Conservation (phyloP, 1,284 basidiomycete species). For the Sparassis latifolia region DNA sequence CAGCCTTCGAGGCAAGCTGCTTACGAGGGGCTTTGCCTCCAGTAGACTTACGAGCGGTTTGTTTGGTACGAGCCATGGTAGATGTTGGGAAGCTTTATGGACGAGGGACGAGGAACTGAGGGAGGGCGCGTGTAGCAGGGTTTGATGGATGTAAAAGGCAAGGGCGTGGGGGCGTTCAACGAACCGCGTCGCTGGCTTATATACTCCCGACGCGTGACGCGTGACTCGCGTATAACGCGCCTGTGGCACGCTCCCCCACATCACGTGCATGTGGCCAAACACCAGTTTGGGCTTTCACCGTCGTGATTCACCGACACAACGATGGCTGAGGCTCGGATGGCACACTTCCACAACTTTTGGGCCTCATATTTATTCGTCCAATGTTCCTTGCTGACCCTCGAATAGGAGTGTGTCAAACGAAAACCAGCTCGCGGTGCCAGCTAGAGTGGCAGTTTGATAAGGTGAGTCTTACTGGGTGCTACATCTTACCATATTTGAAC, state of each 20-base stretch:
- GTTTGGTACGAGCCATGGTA: slow-evolving; percentile 58
- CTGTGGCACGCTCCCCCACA: slow-evolving; percentile 12
- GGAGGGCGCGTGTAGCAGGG: slow-evolving; percentile 1
- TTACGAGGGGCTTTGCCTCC: slow-evolving; percentile 88
- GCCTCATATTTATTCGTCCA: too few relatives aligned
- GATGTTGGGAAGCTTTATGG: slow-evolving; percentile 2
- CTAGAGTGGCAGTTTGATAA: too few relatives aligned
- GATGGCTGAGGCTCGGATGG: too few relatives aligned
- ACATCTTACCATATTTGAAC: too few relatives aligned
- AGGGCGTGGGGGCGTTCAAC: slow-evolving; percentile 16
- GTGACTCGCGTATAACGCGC: slow-evolving; percentile 17
- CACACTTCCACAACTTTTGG: too few relatives aligned
- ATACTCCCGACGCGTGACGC: slow-evolving; percentile 19
- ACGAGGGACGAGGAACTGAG: slow-evolving; percentile 2
- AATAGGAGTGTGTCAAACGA: too few relatives aligned
- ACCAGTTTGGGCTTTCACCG: too few relatives aligned
- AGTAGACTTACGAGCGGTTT: slow-evolving; percentile 84
- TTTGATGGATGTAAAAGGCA: slow-evolving; percentile 16
- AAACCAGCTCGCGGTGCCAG: too few relatives aligned
- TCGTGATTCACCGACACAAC: too few relatives aligned
- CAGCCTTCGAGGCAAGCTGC: slow-evolving; percentile 83
- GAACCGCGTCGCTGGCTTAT: slow-evolving; percentile 17
- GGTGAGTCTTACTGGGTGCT: too few relatives aligned
- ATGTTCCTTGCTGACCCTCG: too few relatives aligned
- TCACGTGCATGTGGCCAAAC: too few relatives aligned